These are phyloP conservation scores for Rehmannia glutinosa DNA, from an alignment of 257 asterid species.

Conservation along the genomic window DNA sequence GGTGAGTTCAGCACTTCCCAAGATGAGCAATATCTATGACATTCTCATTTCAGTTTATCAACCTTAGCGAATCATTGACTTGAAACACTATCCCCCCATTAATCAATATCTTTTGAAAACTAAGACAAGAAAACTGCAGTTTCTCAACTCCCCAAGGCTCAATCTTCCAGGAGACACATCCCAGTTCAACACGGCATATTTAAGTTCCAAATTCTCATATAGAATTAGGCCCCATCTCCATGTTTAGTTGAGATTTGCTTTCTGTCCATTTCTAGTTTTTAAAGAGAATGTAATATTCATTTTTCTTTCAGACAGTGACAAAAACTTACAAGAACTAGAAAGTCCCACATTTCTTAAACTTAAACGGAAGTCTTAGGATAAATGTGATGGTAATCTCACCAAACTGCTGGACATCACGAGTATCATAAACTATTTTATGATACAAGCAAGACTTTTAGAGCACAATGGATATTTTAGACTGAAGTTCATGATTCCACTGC, in stretches of 20 bases:
- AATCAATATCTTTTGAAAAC: background rate
- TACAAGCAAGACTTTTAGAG: background rate
- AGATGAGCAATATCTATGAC: background rate
- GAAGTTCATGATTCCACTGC: background rate
- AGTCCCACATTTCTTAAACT: background rate
- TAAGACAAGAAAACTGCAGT: conserved; percentile 1
- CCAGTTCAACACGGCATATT: background rate
- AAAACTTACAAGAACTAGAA: background rate
- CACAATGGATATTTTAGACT: background rate
- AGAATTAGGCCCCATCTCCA: background rate
- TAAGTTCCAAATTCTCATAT: background rate
- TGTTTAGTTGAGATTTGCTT: background rate
- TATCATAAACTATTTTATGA: background rate
- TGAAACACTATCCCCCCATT: background rate
- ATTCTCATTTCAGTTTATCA: background rate
- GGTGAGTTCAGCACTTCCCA: background rate
- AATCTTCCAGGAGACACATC: background rate
- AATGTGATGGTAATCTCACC: background rate
- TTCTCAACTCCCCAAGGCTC: background rate
- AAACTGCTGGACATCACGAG: background rate
- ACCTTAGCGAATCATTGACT: too few relatives aligned
- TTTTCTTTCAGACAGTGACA: background rate
- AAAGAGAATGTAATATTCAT: background rate
- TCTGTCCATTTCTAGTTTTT: background rate
- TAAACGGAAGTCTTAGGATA: background rate